Evolutionary conservation across 257 asterid genomes (phyloP).

Genomic region (Apocynum venetum): DNA sequence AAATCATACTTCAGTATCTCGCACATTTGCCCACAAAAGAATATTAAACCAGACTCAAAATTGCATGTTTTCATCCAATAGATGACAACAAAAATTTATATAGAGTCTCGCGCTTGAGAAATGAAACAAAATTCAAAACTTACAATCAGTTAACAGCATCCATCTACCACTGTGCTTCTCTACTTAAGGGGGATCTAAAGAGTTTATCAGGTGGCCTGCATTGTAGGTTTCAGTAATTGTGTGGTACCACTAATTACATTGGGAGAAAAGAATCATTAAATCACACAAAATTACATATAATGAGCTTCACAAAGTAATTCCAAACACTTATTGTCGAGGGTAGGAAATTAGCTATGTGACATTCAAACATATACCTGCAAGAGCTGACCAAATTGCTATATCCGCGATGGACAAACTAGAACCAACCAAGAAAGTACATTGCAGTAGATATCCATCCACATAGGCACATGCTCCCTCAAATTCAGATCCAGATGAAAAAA

Average conservation of each 20-base stretch:
- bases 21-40: neutral
- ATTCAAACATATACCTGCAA: slow-evolving; percentile 54
- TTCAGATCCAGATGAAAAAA: slow-evolving; percentile 73
- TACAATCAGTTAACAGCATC: neutral
- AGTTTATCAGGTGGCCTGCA: neutral
- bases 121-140: neutral
- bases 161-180: neutral
- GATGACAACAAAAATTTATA: too few species aligned
- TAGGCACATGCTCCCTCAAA: slow-evolving; percentile 84
- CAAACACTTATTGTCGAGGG: neutral
- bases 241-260: neutral
- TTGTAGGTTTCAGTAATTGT: neutral
- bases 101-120: too few species aligned
- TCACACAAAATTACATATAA: neutral
- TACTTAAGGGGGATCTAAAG: neutral
- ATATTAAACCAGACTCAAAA: neutral
- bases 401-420: slow-evolving; percentile 72
- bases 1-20: neutral
- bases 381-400: slow-evolving; percentile 80
- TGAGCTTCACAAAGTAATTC: neutral
- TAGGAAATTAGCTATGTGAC: neutral
- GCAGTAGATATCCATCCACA: slow-evolving; percentile 61
- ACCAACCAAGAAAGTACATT: slow-evolving; percentile 65
- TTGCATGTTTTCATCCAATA: neutral
- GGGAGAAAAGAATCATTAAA: too few species aligned